Base-by-base conservation (phyloP, 1,139 yeast species). In the Pichia sp. region DNA sequence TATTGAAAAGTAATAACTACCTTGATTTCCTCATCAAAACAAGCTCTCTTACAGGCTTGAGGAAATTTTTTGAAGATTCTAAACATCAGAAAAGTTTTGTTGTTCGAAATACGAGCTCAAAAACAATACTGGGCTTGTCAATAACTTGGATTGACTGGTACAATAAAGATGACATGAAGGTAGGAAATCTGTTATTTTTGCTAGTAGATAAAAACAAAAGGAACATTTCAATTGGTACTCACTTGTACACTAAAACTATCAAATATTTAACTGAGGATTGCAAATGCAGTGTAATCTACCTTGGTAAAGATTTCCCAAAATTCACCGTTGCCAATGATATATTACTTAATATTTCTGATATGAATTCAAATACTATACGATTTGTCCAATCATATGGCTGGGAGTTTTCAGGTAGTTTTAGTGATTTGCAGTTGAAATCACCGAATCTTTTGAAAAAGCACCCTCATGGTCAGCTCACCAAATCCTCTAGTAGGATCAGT, bases 71-170 rank as follows among this genome's bases (percentile, higher is more conserved):
- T 19, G 43, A 42, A 10, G 43, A 42, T 19, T 33, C 40, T 1
- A 39, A 42, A 4, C 61, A 58, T 35, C 60, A 72, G 49, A 63
- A 64, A 38, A 82, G 77, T 54, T 78, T 78, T 57, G 78, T 78
- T 38, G 80, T 78, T 18, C 60, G 82, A 36, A 78, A 78, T 54
- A 72, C 81, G 2, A 71, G 78, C n/a, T 64, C 78, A 31, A 76
- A 77, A 49, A 69, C 74, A 23, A 53, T 78, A 20, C 75, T 75
- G 48, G 84, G 84, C 4, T 61, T 76, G 21, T 67, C 75, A 11
- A 62, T 75, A 28, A 75, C 83, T 0, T 77, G 84, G 83, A 69
- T 71, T 3, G 45, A 50, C 11, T 56, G 52, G 41, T 54, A 59
- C 6, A 67, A 59, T 19, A 42, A 50, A 25, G 18, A 10, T 2